Base-by-base conservation (phyloP, 805 yeast genomes). In the Candida stauntonica region DNA sequence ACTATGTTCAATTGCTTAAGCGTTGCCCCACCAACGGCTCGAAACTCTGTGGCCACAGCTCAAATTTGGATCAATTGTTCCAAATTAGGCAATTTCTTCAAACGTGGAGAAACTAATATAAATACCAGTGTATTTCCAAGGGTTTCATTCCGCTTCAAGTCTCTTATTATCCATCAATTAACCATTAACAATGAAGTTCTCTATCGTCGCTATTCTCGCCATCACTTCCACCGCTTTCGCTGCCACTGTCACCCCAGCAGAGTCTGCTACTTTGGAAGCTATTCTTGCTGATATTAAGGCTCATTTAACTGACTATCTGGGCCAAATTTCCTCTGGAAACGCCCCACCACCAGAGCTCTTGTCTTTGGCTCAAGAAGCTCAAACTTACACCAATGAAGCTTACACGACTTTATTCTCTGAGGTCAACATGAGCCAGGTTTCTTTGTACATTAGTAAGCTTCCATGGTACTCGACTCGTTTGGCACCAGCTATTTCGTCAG, bases 381-480 rank as follows among this genome's bases (percentile, higher is more conserved):
- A 47, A 14, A 58, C 66, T 26, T 61, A 57, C 47, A 61, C 57
- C 14, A 62, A 63, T 34, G 56, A 57, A 21, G 48, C 58, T 15
- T 61, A 53, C 50, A 62, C 66, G 38, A 44, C 63, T 26, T 48
- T 62, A 41, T 60, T 45, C 45, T 13, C 35, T 18, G 37, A 46
- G 37, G 47, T 62, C 32, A 58, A 61, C 43, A 40, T 46, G 38
- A 24, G 36, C 35, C 52, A 46, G 14, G 51, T 62, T 8, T 45
- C 55, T 3, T 35, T 52, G 12, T 54, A 56, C 29, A 50, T 61
- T 23, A 51, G 61, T 16, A 53, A 49, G 18, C 48, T 62, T 31
- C 63, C 65, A 43, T 62, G 66, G 66, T 62, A 48, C 40, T 50
- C 53, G 1, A 26, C 48, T 15, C 46, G 56, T 45, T 34, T 52